Evolutionary conservation across 192 early-diverging fungal species (phyloP).

Genomic region (Coemansia sp.): DNA sequence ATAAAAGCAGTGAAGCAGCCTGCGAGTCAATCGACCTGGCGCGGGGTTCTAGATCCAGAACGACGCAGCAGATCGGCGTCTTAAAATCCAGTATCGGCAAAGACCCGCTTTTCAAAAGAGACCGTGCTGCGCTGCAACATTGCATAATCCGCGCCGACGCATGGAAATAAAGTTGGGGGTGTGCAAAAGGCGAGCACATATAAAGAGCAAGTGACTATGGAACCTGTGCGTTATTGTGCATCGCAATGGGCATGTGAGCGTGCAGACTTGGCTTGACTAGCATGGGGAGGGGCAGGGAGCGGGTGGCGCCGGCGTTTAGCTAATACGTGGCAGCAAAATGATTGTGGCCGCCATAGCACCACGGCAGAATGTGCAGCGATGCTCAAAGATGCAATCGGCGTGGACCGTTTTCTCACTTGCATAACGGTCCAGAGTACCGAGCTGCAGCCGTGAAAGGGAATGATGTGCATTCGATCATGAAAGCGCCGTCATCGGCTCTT

Average conservation of each 20-base stretch:
- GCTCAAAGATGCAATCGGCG: slow-evolving; percentile 1
- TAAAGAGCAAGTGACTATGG: slow-evolving; percentile 2
- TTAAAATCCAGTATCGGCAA: background rate
- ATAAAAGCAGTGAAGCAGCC: background rate
- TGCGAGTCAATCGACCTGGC: background rate
- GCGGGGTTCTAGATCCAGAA: background rate
- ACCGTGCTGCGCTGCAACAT: background rate
- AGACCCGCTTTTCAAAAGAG: background rate
- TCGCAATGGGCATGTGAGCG: background rate
- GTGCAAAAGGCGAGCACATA: background rate
- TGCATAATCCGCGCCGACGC: background rate
- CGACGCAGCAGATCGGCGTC: background rate
- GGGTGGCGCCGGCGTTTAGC: background rate
- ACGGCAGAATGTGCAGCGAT: background rate
- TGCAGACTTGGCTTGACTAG: background rate
- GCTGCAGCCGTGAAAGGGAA: background rate
- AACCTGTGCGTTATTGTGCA: slow-evolving; percentile 10
- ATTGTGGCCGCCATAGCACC: background rate
- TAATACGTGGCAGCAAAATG: background rate
- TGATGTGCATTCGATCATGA: slow-evolving; percentile 6
- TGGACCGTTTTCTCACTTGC: background rate
- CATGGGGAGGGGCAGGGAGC: slow-evolving; percentile 1
- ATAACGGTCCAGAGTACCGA: slow-evolving; percentile 1
- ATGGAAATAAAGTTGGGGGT: background rate
- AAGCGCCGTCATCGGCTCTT: slow-evolving; percentile 6